A percentile compares a stretch with the other conserved stretches of the same genome.
These are phyloP conservation scores for Cladorrhinum sp. DNA, from an alignment of 2,329 filamentous ascomycete genomes.

Conservation along the genomic window DNA sequence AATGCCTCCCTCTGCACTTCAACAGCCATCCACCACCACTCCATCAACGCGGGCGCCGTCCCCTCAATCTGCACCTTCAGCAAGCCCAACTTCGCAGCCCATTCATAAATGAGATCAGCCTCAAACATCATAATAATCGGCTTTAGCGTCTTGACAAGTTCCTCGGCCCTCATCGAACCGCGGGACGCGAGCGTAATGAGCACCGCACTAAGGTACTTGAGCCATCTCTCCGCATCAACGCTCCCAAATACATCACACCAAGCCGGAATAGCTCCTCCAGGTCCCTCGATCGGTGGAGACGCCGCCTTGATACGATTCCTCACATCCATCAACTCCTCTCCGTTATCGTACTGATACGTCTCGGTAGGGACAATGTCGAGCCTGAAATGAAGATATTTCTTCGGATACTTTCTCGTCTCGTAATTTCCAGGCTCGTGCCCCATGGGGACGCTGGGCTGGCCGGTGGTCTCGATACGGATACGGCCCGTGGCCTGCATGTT, in stretches of 20 bases:
- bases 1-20: constrained; percentile 35
- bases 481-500: constrained; percentile 61
- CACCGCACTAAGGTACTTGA: constrained; percentile 59
- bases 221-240: constrained; percentile 60
- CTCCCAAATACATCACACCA: constrained; percentile 70
- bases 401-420: constrained; percentile 65
- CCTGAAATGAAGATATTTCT: constrained; percentile 62
- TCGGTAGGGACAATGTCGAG: constrained; percentile 58
- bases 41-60: constrained; percentile 41
- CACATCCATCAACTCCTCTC: constrained; percentile 41
- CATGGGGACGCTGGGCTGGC: constrained; percentile 62
- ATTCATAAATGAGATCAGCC: constrained; percentile 54
- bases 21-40: constrained; percentile 67
- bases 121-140: constrained; percentile 63
- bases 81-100: constrained; percentile 55
- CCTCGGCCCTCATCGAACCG: constrained; percentile 52
- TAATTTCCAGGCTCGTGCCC: constrained; percentile 71
- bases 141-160: constrained; percentile 54
- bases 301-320: constrained; percentile 30
- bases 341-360: constrained; percentile 55
- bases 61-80: constrained; percentile 39
- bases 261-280: constrained; percentile 57
- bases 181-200: constrained; percentile 61
- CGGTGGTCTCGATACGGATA: constrained; percentile 50
- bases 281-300: constrained; percentile 41